A percentile compares a stretch with the other conserved stretches of the same genome.
Conservation (phyloP, 73 alveolate species). For the Urostyla sp. region DNA sequence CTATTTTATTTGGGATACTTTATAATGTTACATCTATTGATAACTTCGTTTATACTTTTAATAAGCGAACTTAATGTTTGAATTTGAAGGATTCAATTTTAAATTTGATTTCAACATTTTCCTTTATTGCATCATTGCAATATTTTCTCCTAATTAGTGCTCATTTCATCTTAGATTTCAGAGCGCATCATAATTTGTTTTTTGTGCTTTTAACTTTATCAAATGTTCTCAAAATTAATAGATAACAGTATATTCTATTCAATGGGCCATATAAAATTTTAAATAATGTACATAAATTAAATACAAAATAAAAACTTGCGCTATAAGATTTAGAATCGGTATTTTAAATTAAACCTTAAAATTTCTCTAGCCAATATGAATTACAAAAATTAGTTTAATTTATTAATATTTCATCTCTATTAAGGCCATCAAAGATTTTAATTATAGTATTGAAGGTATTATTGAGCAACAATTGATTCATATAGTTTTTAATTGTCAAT, state of each 20-base stretch:
- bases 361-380: too few species aligned
- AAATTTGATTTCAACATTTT: slow-evolving; percentile 24
- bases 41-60: not conserved
- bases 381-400: too few species aligned
- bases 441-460: slow-evolving; percentile 25
- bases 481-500: slow-evolving; percentile 43
- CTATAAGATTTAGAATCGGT: too few species aligned
- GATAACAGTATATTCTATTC: too few species aligned
- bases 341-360: too few species aligned
- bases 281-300: too few species aligned
- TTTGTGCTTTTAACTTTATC: too few species aligned
- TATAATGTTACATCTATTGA: slow-evolving; percentile 23
- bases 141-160: slow-evolving; percentile 28
- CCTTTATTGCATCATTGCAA: slow-evolving; percentile 41
- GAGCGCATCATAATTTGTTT: not conserved
- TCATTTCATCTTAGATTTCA: slow-evolving; percentile 30
- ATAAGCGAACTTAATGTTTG: not conserved
- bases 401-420: too few species aligned
- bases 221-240: too few species aligned
- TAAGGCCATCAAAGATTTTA: slow-evolving; percentile 1
- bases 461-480: slow-evolving; percentile 22
- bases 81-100: slow-evolving; percentile 29
- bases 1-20: slow-evolving; percentile 1
- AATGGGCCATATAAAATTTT: too few species aligned
- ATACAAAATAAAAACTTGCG: too few species aligned